Percentiles rank a stretch among this genome's conserved stretches.
Conservation (phyloP, 352 stramenopile genomes). For the Pythium utonaiense region DNA sequence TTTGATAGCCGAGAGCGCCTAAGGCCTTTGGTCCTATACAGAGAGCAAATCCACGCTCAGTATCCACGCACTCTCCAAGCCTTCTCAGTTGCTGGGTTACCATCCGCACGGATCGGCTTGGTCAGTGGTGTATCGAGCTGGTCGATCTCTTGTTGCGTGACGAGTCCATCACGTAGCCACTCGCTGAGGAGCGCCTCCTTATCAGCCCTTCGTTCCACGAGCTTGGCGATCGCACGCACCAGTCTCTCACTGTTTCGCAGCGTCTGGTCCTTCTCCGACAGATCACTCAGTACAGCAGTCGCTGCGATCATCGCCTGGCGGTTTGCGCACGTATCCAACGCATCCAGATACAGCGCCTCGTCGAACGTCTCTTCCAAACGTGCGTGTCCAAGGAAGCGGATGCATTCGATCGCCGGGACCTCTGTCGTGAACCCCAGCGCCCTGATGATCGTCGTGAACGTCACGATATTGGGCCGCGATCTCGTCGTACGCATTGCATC, state of each 20-base stretch:
- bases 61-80: neutral
- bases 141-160: constrained; percentile 37
- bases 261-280: constrained; percentile 29
- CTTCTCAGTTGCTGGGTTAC: no score
- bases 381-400: constrained; percentile 47
- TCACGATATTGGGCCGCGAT: constrained; percentile 72
- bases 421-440: constrained; percentile 37
- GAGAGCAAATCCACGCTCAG: neutral
- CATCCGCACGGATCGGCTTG: neutral
- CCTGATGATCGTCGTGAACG: constrained; percentile 67
- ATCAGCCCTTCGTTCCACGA: constrained; percentile 31
- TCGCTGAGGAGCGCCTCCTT: constrained; percentile 31
- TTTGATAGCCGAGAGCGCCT: constrained; percentile 60
- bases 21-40: constrained; percentile 35
- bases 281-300: constrained; percentile 32
- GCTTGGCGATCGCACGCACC: constrained; percentile 36
- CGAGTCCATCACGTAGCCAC: constrained; percentile 33
- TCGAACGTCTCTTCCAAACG: constrained; percentile 52
- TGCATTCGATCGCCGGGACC: constrained; percentile 32
- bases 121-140: constrained; percentile 5
- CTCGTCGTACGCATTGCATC: constrained; percentile 56
- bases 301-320: constrained; percentile 36
- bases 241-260: constrained; percentile 46
- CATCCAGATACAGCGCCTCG: constrained; percentile 56
- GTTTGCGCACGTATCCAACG: constrained; percentile 46